phyloP scores from a whole-genome alignment of 2,329 filamentous ascomycete genomes.

The Ascosphaera apis region DNA sequence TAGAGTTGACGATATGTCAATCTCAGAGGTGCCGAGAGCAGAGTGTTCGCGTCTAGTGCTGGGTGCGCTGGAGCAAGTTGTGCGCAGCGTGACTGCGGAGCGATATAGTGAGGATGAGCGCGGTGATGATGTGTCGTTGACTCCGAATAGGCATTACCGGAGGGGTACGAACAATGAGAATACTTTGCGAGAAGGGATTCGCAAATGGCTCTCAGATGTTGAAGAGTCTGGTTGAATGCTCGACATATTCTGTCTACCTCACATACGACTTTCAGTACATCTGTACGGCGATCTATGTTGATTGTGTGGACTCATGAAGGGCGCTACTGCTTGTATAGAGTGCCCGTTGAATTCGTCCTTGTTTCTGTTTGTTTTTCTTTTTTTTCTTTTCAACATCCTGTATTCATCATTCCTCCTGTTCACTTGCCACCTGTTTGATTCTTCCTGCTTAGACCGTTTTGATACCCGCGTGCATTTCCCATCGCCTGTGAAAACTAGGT shows the following conservation, averaged over 20 bases:
- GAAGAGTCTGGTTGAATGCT: slow-evolving; percentile 18
- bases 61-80: slow-evolving; percentile 32
- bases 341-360: too few species aligned
- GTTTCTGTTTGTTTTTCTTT: neutral
- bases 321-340: too few species aligned
- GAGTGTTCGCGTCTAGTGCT: slow-evolving; percentile 33
- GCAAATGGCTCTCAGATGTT: slow-evolving; percentile 30
- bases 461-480: neutral
- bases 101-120: slow-evolving; percentile 19
- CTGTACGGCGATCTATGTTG: neutral
- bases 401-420: neutral
- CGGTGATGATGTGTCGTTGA: slow-evolving; percentile 10
- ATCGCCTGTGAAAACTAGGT: too few species aligned
- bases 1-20: slow-evolving; percentile 12
- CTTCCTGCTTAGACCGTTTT: neutral
- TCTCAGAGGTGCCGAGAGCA: slow-evolving; percentile 22
- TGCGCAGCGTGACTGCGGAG: slow-evolving; percentile 29
- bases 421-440: neutral
- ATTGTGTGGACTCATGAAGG: too few species aligned
- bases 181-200: slow-evolving; percentile 31
- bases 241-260: neutral
- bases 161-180: slow-evolving; percentile 16
- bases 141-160: slow-evolving; percentile 9
- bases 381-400: neutral
- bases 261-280: neutral